Evolutionary conservation across 116 monocot genomes (phyloP), one percentile per base, ranked within the genome.

Genomic region (Phalaenopsis hybrid): DNA sequence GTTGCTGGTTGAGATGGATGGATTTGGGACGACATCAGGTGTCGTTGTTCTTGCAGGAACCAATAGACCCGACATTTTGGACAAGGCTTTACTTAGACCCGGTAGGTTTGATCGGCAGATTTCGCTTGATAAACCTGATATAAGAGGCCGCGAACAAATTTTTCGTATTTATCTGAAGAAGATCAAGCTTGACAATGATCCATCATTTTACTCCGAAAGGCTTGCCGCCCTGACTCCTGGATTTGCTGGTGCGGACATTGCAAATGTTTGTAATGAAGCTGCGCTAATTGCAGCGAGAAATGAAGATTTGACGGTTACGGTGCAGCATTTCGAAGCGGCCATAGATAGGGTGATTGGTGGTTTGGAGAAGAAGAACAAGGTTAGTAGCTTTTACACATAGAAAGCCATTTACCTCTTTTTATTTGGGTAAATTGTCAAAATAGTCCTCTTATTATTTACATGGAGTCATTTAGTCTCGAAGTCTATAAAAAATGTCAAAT

Each of bases 291-390:
- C 99, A 80, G 99, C 94, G 20, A 90, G 99, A 82, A 78, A 6
- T 79, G 95, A 99, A 78, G 80, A 87, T 50, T 77, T 80, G 23
- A 81, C 88, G 50, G 90, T 99, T 34, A 90, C 89, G 48, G 92
- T 95, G 91, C 83, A 89, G 31, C 99, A 99, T 88, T 99, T 99
- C 88, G 99, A 99, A 73, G 79, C 91, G 76, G 99, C 99, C 49
- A 95, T 99, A 84, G 99, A 99, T 76, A 84, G 95, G 67, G 80
- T 99, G n/a, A 95, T 99, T 82, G 95, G 99, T 43, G 99, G 99
- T 49, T 80, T 99, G 84, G 95, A 99, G 86, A 99, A 99, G 91
- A 99, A 94, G 87, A 99, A 99, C 81, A 99, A 94, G 93, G 99
- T 92, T 83, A 72, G 9, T 1, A 20, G 25, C 8, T 33, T 70